Evolutionary conservation across 495 filamentous ascomycete species (phyloP).

Genomic region (Neurospora sp.): DNA sequence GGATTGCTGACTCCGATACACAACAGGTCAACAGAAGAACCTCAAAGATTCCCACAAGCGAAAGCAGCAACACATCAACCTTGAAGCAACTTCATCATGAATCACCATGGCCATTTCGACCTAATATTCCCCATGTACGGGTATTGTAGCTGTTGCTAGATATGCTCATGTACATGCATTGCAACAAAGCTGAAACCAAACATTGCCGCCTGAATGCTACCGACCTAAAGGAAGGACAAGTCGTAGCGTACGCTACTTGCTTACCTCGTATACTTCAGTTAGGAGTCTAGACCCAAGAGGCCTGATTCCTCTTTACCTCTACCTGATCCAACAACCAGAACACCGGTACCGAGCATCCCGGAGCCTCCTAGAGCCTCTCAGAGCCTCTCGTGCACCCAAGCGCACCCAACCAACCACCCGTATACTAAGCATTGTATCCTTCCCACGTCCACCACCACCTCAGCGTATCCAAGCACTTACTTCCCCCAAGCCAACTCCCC

Average conservation of each 20-base stretch:
- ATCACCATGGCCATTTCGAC: not conserved
- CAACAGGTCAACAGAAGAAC: not conserved
- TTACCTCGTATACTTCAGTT: not conserved
- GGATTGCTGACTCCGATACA: not conserved
- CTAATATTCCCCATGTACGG: not conserved
- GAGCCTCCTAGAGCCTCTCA: not conserved
- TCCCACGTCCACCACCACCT: too few species aligned
- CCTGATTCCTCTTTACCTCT: not conserved
- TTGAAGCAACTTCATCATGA: not conserved
- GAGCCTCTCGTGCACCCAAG: not conserved
- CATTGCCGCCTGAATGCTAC: not conserved
- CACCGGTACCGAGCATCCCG: not conserved
- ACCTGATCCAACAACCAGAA: not conserved
- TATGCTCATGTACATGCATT: not conserved
- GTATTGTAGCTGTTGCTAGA: not conserved
- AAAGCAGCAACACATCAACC: too few species aligned
- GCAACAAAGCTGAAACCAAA: not conserved
- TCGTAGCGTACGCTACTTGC: not conserved
- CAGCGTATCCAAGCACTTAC: not conserved
- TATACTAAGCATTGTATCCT: too few species aligned
- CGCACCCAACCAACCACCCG: not conserved
- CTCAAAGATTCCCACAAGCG: too few species aligned
- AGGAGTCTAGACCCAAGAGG: not conserved
- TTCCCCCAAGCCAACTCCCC: conserved; percentile 22
- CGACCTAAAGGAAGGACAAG: not conserved